Base-by-base conservation (phyloP, 2,329 filamentous ascomycete species). In the Peltaster fructicola region DNA sequence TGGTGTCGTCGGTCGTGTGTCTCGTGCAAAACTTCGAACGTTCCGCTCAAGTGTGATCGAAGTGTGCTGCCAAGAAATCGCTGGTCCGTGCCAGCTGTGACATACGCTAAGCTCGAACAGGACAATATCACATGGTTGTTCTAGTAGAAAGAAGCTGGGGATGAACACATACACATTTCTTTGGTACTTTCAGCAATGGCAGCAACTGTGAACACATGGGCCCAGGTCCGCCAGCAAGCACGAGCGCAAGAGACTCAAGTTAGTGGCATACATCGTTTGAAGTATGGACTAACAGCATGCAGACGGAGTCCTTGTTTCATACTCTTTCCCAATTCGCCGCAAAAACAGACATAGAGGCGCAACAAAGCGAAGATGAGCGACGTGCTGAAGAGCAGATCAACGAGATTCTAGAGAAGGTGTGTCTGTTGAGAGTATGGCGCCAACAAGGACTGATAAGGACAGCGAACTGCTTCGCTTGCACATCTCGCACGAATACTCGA, bases 141-240 rank as follows among this genome's bases (percentile, higher is more conserved):
- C n/a, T n/a, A n/a, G n/a, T n/a, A n/a, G n/a, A n/a, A n/a, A n/a
- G n/a, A n/a, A n/a, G n/a, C n/a, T n/a, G n/a, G n/a, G 17, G 13
- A 14, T 14, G 16, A 20, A 11, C 13, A 14, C 11, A 17, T 7
- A 21, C 8, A 19, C 9, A 8, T 13, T 8, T 18, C 15, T 10
- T n/a, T n/a, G n/a, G n/a, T n/a, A n/a, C 6, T 8, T 13, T 9
- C 11, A 63, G 35, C 47, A 60, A 37, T 52, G 43, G 32, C 59
- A 30, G 54, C 59, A 22, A 57, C 65, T 18, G 30, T 34, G 21
- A 34, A 30, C 13, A 45, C 82, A 56, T 98, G 88, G 88, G 74
- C 81, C 45, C 82, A 93, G 57, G 65, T 95, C 39, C 78, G 88
- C 43, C 82, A 93, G 51, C 85, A 95, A 56, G 80, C 82, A 33